Conservation (phyloP, 768 basidiomycete species). For the Sarcomyxa edulis region DNA sequence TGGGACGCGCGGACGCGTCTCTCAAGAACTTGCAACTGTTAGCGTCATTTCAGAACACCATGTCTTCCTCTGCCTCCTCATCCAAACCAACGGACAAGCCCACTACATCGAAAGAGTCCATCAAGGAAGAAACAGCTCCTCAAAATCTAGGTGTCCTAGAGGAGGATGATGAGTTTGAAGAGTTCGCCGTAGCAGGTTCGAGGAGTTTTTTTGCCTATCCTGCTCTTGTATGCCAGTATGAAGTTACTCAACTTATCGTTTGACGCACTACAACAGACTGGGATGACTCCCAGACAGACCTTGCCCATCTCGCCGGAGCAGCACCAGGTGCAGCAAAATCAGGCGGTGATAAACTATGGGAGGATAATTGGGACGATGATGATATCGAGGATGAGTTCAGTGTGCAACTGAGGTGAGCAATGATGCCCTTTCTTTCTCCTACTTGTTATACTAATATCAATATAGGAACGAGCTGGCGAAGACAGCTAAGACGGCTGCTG, state of each 20-base stretch:
- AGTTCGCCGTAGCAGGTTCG: slow-evolving; percentile 81
- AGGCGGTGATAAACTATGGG: slow-evolving; percentile 92
- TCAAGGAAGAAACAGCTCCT: slow-evolving; percentile 39
- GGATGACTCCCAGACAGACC: slow-evolving; percentile 81
- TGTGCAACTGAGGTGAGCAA: slow-evolving; percentile 81
- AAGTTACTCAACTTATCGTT: not conserved
- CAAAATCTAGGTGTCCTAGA: slow-evolving; percentile 86
- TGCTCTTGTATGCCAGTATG: no score
- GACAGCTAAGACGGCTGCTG: slow-evolving; percentile 38
- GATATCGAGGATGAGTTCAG: slow-evolving; percentile 98
- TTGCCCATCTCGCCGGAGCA: slow-evolving; percentile 71
- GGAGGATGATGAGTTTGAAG: slow-evolving; percentile 97
- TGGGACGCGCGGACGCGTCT: no score
- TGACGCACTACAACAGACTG: slow-evolving; percentile 48
- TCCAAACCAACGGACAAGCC: slow-evolving; percentile 39
- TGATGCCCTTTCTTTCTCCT: not conserved
- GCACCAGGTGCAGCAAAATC: slow-evolving; percentile 73
- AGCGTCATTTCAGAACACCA: no score
- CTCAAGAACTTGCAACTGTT: no score
- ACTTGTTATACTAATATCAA: not conserved
- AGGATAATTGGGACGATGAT: slow-evolving; percentile 99
- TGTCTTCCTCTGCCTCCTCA: slow-evolving; percentile 41
- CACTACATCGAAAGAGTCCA: slow-evolving; percentile 31
- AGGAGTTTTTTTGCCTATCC: slow-evolving; percentile 3
- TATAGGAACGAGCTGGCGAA: slow-evolving; percentile 62